These are phyloP conservation scores for Candida silvicultrix DNA, from an alignment of 805 yeast genomes.

Conservation along the genomic window DNA sequence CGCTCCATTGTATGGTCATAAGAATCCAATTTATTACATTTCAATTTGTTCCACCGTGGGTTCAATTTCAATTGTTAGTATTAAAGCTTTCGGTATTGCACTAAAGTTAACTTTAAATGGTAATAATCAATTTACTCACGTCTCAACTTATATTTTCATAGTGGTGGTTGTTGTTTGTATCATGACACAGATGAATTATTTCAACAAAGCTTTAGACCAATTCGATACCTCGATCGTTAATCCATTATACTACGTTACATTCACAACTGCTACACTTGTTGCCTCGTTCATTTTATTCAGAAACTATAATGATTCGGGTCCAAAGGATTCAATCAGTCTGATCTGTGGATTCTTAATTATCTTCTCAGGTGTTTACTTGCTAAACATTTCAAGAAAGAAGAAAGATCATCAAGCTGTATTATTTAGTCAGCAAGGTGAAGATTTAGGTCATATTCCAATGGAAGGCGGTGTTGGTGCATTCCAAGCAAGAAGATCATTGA, in stretches of 20 bases:
- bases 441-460: constrained; percentile 66
- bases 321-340: constrained; percentile 74
- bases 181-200: constrained; percentile 87
- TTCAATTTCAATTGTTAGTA: constrained; percentile 84
- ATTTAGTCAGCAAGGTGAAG: constrained; percentile 38
- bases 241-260: constrained; percentile 85
- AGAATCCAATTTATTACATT: constrained; percentile 83
- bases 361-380: constrained; percentile 78
- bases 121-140: constrained; percentile 80
- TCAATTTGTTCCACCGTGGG: constrained; percentile 90
- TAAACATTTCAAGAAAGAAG: constrained; percentile 69
- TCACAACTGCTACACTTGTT: constrained; percentile 79
- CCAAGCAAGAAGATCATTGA: constrained; percentile 74
- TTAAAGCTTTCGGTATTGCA: constrained; percentile 91
- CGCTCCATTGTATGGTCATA: constrained; percentile 74
- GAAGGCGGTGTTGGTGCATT: constrained; percentile 79
- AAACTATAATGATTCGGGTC: constrained; percentile 80
- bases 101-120: constrained; percentile 79
- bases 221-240: constrained; percentile 90
- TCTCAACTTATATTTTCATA: constrained; percentile 78
- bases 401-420: constrained; percentile 38
- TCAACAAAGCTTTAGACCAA: constrained; percentile 89
- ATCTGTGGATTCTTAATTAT: constrained; percentile 82
- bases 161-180: constrained; percentile 76
- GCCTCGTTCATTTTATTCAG: constrained; percentile 83